phyloP scores from a whole-genome alignment of 495 filamentous ascomycete species.

The Penicillium bialowiezense region DNA sequence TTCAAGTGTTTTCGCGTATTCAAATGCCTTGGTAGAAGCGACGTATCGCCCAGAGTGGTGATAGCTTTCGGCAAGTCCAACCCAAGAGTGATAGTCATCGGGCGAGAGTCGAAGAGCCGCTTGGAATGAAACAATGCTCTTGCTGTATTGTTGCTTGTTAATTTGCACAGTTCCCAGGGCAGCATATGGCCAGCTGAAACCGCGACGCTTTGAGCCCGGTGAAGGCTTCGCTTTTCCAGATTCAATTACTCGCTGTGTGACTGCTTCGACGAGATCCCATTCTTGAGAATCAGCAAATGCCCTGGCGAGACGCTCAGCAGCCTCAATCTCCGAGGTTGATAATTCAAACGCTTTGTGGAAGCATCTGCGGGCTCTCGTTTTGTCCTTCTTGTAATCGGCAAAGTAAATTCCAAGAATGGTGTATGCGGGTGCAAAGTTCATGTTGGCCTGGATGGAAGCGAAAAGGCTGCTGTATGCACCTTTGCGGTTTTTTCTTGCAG shows the following conservation, averaged over 20 bases:
- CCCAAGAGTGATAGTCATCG: constrained; percentile 88
- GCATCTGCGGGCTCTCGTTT: constrained; percentile 76
- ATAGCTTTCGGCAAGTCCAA: constrained; percentile 94
- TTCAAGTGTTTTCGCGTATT: constrained; percentile 72
- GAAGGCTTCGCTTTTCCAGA: constrained; percentile 85
- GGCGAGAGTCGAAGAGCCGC: constrained; percentile 81
- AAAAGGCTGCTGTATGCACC: constrained; percentile 83
- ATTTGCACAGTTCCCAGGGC: constrained; percentile 94
- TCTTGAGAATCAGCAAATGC: constrained; percentile 85
- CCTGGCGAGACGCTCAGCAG: constrained; percentile 81
- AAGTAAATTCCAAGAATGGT: constrained; percentile 95
- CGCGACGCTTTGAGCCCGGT: constrained; percentile 86
- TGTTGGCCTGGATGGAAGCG: constrained; percentile 76
- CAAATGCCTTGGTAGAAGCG: constrained; percentile 86
- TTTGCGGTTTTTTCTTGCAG: constrained; percentile 70
- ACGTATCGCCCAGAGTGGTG: constrained; percentile 90
- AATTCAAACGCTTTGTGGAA: constrained; percentile 97
- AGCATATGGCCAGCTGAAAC: constrained; percentile 94
- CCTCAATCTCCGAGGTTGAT: constrained; percentile 79
- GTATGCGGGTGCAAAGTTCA: constrained; percentile 90
- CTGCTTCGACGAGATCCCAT: constrained; percentile 93
- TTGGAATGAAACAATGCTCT: constrained; percentile 88
- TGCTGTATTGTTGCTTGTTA: constrained; percentile 86
- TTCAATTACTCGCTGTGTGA: constrained; percentile 87
- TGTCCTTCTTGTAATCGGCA: constrained; percentile 84